Evolutionary conservation across 1,284 basidiomycete species (phyloP), one percentile per base, ranked within the genome.

Genomic region (Leccinum fuscescens): DNA sequence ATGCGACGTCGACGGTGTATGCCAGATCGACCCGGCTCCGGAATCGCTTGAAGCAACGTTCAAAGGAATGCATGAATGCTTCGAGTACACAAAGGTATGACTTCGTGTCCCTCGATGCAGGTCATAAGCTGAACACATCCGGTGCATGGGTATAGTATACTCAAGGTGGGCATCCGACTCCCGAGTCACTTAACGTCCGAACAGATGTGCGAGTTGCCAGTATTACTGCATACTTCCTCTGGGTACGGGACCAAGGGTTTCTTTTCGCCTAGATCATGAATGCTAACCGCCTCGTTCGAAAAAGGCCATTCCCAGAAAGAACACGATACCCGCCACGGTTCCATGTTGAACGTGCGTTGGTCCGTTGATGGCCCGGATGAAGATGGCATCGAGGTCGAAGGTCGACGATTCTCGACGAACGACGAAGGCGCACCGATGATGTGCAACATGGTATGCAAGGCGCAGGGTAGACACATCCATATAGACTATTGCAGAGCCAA

Each of bases 401-500:
- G 85, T 2, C 77, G 78, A 50, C 80, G 78, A 53, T 88, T 82
- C 66, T 82, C 77, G 0, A 67, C 80, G 0, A 78, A 78, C 29
- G 83, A 86, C 54, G 80, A 82, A 39, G 85, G 86, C 15, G 83
- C 83, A 1, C 86, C 86, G 0, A 85, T 86, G 81, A 76, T 87
- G 72, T 88, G 86, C 68, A 83, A 77, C 35, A 68, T 86, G 14
- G 72, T 85, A 59, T 79, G 72, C 64, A 59, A 80, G 35, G 61
- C 62, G 2, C 55, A 73, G 0, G 71, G 71, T 17, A 61, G 72
- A 33, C 86, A 87, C 58, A 74, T 73, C 0, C 86, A 87, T 63
- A 71, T 86, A 54, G 83, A 82, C 61, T 82, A 79, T 62, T 87
- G 86, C 64, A 77, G 82, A 12, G 72, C 80, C 1, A 58, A 71